A percentile compares a stretch with the other conserved stretches of the same genome.
Conservation (phyloP, 768 basidiomycete genomes). For the Daedaleopsis sinensis region DNA sequence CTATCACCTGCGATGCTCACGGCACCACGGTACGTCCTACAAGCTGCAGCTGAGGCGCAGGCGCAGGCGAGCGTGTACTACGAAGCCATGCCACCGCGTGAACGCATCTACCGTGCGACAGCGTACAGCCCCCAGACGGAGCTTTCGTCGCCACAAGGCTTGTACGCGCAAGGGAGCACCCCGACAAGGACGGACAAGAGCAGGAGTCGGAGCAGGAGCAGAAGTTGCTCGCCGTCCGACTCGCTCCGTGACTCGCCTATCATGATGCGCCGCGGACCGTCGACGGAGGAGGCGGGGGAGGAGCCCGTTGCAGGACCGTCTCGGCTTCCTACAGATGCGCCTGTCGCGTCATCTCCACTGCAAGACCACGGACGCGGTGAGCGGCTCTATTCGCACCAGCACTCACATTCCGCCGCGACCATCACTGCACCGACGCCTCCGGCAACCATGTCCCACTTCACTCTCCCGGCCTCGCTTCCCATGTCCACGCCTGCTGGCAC, state of each 20-base stretch:
- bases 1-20: conserved; percentile 14
- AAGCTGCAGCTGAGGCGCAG: conserved; percentile 13
- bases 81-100: conserved; percentile 29
- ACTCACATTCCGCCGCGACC: conserved; percentile 53
- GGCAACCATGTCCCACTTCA: conserved; percentile 27
- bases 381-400: conserved; percentile 42
- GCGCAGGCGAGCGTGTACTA: conserved; percentile 28
- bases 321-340: conserved; percentile 2
- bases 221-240: conserved; percentile 4
- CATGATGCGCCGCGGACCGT: conserved; percentile 12
- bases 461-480: conserved; percentile 6
- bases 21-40: conserved; percentile 13
- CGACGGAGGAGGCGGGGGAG: neutral
- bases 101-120: conserved; percentile 15
- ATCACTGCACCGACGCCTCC: conserved; percentile 47
- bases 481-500: conserved; percentile 16
- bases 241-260: conserved; percentile 12
- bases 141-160: conserved; percentile 13
- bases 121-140: conserved; percentile 9
- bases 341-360: conserved; percentile 2
- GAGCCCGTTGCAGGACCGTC: conserved; percentile 16
- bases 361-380: neutral
- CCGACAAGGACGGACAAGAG: neutral
- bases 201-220: conserved; percentile 4
- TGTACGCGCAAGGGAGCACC: conserved; percentile 4